Evolutionary conservation across 2,329 filamentous ascomycete species (phyloP), one percentile per base, ranked within the genome.

Genomic region (Magnaporthales sp.): DNA sequence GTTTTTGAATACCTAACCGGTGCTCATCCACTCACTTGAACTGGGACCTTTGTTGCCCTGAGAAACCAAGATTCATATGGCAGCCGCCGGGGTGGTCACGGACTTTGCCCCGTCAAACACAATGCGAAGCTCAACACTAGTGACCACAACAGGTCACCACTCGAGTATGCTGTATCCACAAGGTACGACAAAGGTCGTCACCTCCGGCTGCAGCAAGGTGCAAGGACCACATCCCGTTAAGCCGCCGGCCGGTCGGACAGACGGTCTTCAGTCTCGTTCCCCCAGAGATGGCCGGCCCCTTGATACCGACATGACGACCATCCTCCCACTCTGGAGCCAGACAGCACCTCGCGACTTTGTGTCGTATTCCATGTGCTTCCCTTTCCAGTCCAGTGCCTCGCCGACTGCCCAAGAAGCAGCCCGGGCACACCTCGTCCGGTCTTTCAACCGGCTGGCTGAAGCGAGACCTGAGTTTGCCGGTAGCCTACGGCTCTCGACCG

Each of bases 401-500:
- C 8, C 30, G 62, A n/a, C 24, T 9, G 38, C 27, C 10, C n/a
- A 27, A 30, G 63, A 64, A 29, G 24, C 31, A 13, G 63, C 63
- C 24, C n/a, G n/a, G 1, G 10, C 30, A 26, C 31, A 46, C 8
- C 29, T 64, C 6, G 24, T 22, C 5, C 11, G 19, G 27, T 68
- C 71, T 0, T 69, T 75, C 3, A 62, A 22, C 2, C 69, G 67
- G 1, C 67, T 76, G 19, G 67, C 70, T 1, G 22, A n/a, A 0
- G 66, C 69, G 13, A 71, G 72, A 6, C 74, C 74, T 1, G 70
- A 74, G 46, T 74, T 74, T 67, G 72, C 74, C 0, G 75, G 74
- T 4, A 69, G 65, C 22, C 68, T 74, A 15, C 67, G 68, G 3
- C 69, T 70, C 2, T 68, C 68, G 4, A n/a, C 64, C 26, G 58